phyloP scores from a whole-genome alignment of 352 stramenopile species.

The Globisporangium lucens region DNA sequence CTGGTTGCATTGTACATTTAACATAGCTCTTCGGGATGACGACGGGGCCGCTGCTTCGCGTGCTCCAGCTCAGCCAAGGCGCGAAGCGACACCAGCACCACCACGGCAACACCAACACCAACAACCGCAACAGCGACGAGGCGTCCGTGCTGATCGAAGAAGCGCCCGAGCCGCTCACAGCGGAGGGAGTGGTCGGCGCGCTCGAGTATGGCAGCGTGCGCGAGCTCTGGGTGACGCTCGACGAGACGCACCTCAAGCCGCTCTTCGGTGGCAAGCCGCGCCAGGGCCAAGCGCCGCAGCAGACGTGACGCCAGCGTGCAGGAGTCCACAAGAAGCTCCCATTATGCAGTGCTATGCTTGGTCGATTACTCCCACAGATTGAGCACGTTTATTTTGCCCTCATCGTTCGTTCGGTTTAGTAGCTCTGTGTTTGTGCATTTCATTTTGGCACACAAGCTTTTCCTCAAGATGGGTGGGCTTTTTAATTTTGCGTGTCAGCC shows the following conservation, averaged over 20 bases:
- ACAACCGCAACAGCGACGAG: not conserved
- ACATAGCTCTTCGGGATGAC: conserved; percentile 35
- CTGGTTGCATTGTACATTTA: too few relatives aligned
- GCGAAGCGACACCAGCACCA: not conserved
- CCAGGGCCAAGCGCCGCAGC: not conserved
- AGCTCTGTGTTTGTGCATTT: too few relatives aligned
- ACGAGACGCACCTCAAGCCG: conserved; percentile 66
- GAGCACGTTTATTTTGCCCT: not conserved
- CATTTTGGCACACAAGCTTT: too few relatives aligned
- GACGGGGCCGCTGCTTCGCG: conserved; percentile 40
- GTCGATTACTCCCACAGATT: not conserved
- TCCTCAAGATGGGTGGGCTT: too few relatives aligned
- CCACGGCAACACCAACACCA: conserved; percentile 6
- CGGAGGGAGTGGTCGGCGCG: not conserved
- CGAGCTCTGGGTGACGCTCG: conserved; percentile 47
- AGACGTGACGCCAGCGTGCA: not conserved
- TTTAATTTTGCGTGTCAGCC: too few relatives aligned
- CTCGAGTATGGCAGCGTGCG: conserved; percentile 31
- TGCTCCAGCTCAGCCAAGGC: conserved; percentile 20
- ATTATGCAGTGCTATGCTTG: not conserved
- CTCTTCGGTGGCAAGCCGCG: conserved; percentile 52
- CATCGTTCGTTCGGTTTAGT: not conserved
- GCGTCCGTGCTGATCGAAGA: not conserved
- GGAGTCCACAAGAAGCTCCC: not conserved
- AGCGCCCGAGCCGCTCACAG: not conserved